Evolutionary conservation across 768 basidiomycete genomes (phyloP), one percentile per base, ranked within the genome.

Genomic region (Russula emetica): DNA sequence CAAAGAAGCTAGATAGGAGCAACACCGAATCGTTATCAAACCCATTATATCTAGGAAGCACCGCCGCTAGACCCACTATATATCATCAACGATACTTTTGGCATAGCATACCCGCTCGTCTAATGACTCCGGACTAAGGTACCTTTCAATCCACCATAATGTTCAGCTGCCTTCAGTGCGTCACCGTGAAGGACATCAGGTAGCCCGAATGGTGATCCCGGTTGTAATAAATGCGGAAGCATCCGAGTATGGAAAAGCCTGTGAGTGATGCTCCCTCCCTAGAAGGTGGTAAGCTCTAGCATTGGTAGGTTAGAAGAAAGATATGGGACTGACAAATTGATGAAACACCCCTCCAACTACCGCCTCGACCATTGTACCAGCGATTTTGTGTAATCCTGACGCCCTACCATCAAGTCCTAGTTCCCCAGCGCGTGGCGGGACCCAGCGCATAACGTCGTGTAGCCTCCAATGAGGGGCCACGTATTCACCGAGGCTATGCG

Each of bases 401-500:
- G 81, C 78, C 74, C 76, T 53, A 74, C 75, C 45, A 74, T 71
- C 62, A 66, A 72, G 49, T 30, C 59, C 61, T 49, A 57, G 61
- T 62, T 71, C 32, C 74, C 77, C 59, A 8, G 18, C 66, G 70
- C 18, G 68, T 67, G 50, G 36, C 45, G 66, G 58, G 54, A 55
- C 26, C 91, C 92, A 94, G 26, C 85, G 83, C 72, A 92, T 78
- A n/a, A 82, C 80, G 45, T 82, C 81, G 58, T 87, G 86, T 34
- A 93, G 75, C 8, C 83, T 81, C 92, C 92, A 94, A n/a, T 74
- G 78, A 34, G 83, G 81, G 45, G 86, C 92, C 55, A 94, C 80
- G 68, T 85, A 79, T 73, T 90, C 83, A 49, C 91, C 91, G 32
- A 94, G 75, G 22, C 83, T 71, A 70, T 88, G 85, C 1, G 90